These are phyloP conservation scores for Argentina anserina DNA, from an alignment of 306 rosid species.

Conservation along the genomic window DNA sequence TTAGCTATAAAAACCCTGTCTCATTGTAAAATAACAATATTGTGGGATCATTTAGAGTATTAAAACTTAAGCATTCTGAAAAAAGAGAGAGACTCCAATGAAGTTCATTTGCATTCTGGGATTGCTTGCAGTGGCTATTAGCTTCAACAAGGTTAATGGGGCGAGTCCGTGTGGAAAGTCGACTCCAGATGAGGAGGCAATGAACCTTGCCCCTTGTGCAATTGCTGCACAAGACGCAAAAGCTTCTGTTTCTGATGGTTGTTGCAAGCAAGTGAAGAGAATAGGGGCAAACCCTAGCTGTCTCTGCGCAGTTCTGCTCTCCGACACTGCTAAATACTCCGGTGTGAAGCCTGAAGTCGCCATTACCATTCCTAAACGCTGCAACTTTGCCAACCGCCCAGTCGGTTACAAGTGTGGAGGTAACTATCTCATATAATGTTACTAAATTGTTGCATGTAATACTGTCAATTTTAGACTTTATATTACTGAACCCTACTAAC, in stretches of 20 bases:
- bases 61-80: background rate
- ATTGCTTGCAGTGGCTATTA: conserved; percentile 25
- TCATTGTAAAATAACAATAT: background rate
- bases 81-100: conserved; percentile 34
- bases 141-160: conserved; percentile 31
- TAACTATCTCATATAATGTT: conserved; percentile 21
- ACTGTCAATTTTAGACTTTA: background rate
- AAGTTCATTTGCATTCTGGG: conserved; percentile 39
- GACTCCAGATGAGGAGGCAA: conserved; percentile 54
- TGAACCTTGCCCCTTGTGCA: conserved; percentile 58
- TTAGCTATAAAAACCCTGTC: conserved; percentile 33
- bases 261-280: conserved; percentile 45
- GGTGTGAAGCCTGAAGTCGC: conserved; percentile 43
- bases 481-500: background rate
- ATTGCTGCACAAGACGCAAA: conserved; percentile 45
- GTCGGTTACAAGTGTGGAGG: conserved; percentile 67
- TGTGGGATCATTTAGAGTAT: background rate
- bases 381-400: conserved; percentile 58
- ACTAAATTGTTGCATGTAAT: no score
- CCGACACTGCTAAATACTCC: conserved; percentile 41
- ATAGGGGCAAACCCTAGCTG: conserved; percentile 48
- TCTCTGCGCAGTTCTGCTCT: conserved; percentile 57
- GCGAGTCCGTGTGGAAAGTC: conserved; percentile 56
- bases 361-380: conserved; percentile 61
- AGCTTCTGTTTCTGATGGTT: conserved; percentile 44